These are phyloP conservation scores for Cryomyces minteri DNA, from an alignment of 495 filamentous ascomycete genomes.

Conservation along the genomic window DNA sequence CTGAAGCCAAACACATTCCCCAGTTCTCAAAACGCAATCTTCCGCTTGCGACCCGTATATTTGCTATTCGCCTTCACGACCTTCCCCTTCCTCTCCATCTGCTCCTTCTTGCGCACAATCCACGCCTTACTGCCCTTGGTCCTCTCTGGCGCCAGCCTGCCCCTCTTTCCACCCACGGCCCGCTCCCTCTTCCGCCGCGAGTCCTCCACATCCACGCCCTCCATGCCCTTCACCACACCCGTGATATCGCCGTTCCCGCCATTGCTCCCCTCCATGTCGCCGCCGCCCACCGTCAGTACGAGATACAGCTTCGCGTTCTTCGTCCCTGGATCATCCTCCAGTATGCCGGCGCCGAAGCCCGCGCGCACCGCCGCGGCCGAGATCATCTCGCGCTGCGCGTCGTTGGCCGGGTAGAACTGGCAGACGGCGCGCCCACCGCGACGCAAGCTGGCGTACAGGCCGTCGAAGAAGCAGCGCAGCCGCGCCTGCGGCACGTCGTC, in stretches of 20 bases:
- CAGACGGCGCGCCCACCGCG: conserved; percentile 83
- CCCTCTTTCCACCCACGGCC: conserved; percentile 23
- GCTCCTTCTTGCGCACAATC: conserved; percentile 91
- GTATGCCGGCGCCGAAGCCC: conserved; percentile 83
- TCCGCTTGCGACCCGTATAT: conserved; percentile 78
- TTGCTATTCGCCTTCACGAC: conserved; percentile 78
- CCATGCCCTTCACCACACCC: conserved; percentile 68
- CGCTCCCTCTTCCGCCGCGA: conserved; percentile 30
- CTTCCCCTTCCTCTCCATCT: conserved; percentile 87
- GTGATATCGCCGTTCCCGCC: conserved; percentile 56
- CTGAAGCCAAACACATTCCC: background rate
- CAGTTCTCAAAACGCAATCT: conserved; percentile 30
- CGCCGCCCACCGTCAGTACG: conserved; percentile 80
- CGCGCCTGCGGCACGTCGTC: conserved; percentile 63
- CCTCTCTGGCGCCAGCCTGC: conserved; percentile 34
- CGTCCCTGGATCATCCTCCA: conserved; percentile 90
- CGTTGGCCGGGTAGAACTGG: conserved; percentile 96
- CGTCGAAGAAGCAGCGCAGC: conserved; percentile 72
- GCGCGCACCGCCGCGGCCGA: conserved; percentile 73
- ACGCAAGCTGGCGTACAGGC: conserved; percentile 68
- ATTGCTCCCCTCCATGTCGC: conserved; percentile 31
- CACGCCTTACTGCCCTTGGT: conserved; percentile 69
- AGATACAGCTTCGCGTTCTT: conserved; percentile 90
- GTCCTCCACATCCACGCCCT: conserved; percentile 72
- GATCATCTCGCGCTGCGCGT: conserved; percentile 80